These are phyloP conservation scores for Chaetothyriales sp. DNA, from an alignment of 2,329 filamentous ascomycete species.

Conservation along the genomic window DNA sequence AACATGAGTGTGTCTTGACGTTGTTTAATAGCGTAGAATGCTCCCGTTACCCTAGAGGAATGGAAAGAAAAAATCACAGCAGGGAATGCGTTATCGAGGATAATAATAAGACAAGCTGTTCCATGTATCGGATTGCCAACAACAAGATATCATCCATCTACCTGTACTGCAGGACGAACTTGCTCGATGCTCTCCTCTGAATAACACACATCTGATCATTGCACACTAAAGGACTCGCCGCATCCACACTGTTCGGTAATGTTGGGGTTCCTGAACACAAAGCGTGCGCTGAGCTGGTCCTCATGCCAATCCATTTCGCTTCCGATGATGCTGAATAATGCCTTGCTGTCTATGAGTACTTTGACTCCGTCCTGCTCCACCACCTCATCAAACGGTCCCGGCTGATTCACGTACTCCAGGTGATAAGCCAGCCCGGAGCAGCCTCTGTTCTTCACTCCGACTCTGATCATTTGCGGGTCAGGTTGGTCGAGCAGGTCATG, in stretches of 20 bases:
- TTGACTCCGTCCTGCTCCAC: slow-evolving; percentile 94
- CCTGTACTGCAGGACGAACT: background rate
- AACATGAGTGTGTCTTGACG: too few relatives aligned
- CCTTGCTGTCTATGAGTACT: slow-evolving; percentile 93
- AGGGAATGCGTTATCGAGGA: background rate
- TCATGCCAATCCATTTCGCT: slow-evolving; percentile 99
- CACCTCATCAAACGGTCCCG: slow-evolving; percentile 72
- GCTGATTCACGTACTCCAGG: slow-evolving; percentile 86
- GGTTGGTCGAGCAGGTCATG: slow-evolving; percentile 65
- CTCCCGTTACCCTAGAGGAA: too few relatives aligned
- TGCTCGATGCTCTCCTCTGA: background rate
- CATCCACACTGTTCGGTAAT: slow-evolving; percentile 97
- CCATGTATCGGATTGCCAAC: background rate
- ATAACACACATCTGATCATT: slow-evolving; percentile 6
- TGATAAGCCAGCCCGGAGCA: slow-evolving; percentile 91
- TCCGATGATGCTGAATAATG: slow-evolving; percentile 92
- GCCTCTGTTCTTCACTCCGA: slow-evolving; percentile 84
- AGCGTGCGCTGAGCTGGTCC: slow-evolving; percentile 81
- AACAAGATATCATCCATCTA: background rate
- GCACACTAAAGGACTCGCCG: slow-evolving; percentile 88
- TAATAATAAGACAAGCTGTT: background rate
- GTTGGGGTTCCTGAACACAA: slow-evolving; percentile 93
- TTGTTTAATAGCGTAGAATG: too few relatives aligned
- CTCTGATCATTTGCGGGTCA: slow-evolving; percentile 80
- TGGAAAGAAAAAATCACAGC: too few relatives aligned